Evolutionary conservation across 2,329 filamentous ascomycete genomes (phyloP).

Genomic region (Fusarium pseudograminearum): DNA sequence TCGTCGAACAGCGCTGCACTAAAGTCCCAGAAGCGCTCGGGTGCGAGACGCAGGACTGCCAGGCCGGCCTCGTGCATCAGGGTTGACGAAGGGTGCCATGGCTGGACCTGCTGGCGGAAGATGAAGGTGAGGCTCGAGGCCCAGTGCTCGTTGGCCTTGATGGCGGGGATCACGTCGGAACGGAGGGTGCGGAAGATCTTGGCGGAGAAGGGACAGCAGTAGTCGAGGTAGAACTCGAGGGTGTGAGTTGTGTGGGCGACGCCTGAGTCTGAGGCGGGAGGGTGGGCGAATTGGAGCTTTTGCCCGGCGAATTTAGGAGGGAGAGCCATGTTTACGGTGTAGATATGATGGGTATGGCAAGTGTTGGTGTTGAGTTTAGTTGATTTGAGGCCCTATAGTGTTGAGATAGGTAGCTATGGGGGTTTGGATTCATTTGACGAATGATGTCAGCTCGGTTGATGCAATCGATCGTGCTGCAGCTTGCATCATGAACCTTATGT

Average conservation of each 20-base stretch:
- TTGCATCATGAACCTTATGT: slow-evolving; percentile 34
- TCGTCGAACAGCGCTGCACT: slow-evolving; percentile 72
- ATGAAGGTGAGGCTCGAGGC: slow-evolving; percentile 75
- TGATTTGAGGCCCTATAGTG: not conserved
- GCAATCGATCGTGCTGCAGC: slow-evolving; percentile 22
- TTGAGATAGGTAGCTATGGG: not conserved
- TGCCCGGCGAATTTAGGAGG: slow-evolving; percentile 82
- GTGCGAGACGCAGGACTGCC: slow-evolving; percentile 78
- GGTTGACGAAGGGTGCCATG: slow-evolving; percentile 91
- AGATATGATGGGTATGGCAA: not conserved
- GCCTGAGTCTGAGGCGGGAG: slow-evolving; percentile 51
- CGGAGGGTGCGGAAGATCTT: slow-evolving; percentile 82
- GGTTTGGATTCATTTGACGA: slow-evolving; percentile 14
- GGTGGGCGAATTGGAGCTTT: slow-evolving; percentile 66
- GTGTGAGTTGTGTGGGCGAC: slow-evolving; percentile 66
- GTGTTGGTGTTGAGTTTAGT: not conserved
- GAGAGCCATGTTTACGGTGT: slow-evolving; percentile 70
- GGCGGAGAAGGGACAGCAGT: slow-evolving; percentile 82
- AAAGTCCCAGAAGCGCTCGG: slow-evolving; percentile 84
- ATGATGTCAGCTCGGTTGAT: slow-evolving; percentile 34
- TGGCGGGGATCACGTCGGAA: slow-evolving; percentile 70
- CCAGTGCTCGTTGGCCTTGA: slow-evolving; percentile 70
- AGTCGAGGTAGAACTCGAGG: slow-evolving; percentile 82
- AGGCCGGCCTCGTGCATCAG: slow-evolving; percentile 85
- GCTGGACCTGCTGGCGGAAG: slow-evolving; percentile 92